A percentile compares a stretch with the other conserved stretches of the same genome.
Conservation (phyloP, 805 yeast species). For the Groenewaldozyma salmanticensis region DNA sequence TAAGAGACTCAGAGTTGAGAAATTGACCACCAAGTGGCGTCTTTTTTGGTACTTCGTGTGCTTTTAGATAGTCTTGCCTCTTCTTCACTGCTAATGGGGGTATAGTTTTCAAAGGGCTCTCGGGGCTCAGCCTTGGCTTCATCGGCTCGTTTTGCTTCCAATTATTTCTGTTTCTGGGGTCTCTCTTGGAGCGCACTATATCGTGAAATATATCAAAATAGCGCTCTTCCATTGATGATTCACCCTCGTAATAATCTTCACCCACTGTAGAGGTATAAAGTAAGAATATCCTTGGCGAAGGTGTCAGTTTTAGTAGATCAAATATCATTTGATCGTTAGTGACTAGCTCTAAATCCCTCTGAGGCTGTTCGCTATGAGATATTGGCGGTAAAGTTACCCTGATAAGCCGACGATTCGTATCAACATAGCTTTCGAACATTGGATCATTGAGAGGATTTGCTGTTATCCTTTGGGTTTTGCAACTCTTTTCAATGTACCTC, state of each 20-base stretch:
- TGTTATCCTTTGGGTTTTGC: constrained; percentile 1
- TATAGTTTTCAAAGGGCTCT: not conserved
- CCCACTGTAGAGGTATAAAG: constrained; percentile 40
- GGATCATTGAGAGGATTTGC: constrained; percentile 9
- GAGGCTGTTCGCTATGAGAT: not conserved
- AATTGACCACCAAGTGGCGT: too few relatives aligned
- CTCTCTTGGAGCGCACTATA: constrained; percentile 17
- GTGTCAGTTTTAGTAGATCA: constrained; percentile 52
- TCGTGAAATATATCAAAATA: constrained; percentile 18
- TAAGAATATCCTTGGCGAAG: constrained; percentile 62
- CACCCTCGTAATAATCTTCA: constrained; percentile 13
- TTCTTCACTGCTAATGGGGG: not conserved
- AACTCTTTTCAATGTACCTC: constrained; percentile 7
- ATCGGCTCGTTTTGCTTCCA: constrained; percentile 18
- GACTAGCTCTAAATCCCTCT: constrained; percentile 27
- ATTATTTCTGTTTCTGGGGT: constrained; percentile 19
- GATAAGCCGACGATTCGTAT: constrained; percentile 49
- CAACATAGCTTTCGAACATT: constrained; percentile 38
- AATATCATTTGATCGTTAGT: constrained; percentile 41
- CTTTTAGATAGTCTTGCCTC: not conserved
- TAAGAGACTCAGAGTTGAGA: too few relatives aligned
- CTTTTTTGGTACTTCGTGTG: too few relatives aligned
- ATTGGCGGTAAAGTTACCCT: constrained; percentile 33
- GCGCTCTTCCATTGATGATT: constrained; percentile 3
- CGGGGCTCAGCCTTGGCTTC: constrained; percentile 5